These are phyloP conservation scores for Arctium lappa DNA, from an alignment of 129 eudicot species.

Conservation along the genomic window DNA sequence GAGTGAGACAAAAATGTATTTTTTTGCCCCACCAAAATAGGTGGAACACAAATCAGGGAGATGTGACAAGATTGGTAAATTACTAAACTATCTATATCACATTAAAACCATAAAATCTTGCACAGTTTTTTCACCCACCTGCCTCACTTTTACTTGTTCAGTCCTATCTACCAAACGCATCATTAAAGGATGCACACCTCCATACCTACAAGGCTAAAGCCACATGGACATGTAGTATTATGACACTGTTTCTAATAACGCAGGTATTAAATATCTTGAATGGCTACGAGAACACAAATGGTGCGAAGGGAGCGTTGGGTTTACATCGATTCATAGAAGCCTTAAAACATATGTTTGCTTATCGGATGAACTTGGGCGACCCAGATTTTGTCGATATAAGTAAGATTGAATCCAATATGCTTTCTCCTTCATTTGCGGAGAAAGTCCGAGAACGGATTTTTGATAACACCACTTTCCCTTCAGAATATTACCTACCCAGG, in stretches of 20 bases:
- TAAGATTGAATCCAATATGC: constrained; percentile 61
- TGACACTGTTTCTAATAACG: not conserved
- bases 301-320: constrained; percentile 63
- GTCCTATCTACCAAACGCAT: not conserved
- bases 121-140: not conserved
- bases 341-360: constrained; percentile 83
- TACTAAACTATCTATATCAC: not conserved
- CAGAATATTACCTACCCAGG: constrained; percentile 76
- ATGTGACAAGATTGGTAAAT: not conserved
- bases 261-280: constrained; percentile 74
- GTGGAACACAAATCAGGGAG: too few relatives aligned
- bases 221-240: not conserved
- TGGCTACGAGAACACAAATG: constrained; percentile 41
- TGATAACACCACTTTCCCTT: constrained; percentile 93
- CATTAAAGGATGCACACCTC: too few relatives aligned
- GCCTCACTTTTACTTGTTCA: not conserved
- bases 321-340: constrained; percentile 80
- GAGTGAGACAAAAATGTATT: not conserved
- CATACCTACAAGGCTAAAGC: too few relatives aligned
- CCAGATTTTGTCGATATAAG: constrained; percentile 70
- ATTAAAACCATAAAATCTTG: not conserved
- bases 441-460: constrained; percentile 51
- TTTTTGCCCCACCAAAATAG: not conserved
- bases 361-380: constrained; percentile 90
- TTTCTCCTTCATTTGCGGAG: constrained; percentile 67